phyloP scores from a whole-genome alignment of 2,329 filamentous ascomycete genomes.

The Scedosporium apiospermum region DNA sequence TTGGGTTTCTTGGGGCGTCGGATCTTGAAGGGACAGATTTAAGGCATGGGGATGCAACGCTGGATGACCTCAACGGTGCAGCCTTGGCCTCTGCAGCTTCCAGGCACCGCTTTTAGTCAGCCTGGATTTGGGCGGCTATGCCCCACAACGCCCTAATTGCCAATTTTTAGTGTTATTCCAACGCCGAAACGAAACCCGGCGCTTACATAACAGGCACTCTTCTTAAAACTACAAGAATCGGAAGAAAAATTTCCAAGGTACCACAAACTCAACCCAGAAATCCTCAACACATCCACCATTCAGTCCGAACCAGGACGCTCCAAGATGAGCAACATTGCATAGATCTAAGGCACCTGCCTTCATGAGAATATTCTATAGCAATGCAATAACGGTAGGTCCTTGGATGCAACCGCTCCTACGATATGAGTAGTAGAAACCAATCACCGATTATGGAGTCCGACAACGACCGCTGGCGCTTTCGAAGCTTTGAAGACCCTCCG shows the following conservation, averaged over 20 bases:
- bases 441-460: background rate
- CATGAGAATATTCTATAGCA: background rate
- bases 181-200: too few species aligned
- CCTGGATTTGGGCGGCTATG: background rate
- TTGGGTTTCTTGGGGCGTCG: background rate
- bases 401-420: background rate
- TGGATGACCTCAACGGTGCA: background rate
- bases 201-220: conserved; percentile 1
- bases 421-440: background rate
- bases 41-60: background rate
- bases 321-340: background rate
- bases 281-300: background rate
- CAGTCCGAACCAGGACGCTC: background rate
- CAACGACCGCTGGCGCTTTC: conserved; percentile 61
- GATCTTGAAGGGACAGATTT: background rate
- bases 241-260: background rate
- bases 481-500: conserved; percentile 73
- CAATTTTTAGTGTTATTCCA: too few species aligned
- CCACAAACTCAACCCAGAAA: background rate
- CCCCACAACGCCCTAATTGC: background rate
- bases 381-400: background rate
- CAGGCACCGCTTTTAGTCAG: background rate
- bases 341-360: background rate
- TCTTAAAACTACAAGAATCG: background rate
- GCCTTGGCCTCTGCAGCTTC: background rate